phyloP scores from a whole-genome alignment of 192 early-diverging fungal species.

The Dimargaris xerosporica region DNA sequence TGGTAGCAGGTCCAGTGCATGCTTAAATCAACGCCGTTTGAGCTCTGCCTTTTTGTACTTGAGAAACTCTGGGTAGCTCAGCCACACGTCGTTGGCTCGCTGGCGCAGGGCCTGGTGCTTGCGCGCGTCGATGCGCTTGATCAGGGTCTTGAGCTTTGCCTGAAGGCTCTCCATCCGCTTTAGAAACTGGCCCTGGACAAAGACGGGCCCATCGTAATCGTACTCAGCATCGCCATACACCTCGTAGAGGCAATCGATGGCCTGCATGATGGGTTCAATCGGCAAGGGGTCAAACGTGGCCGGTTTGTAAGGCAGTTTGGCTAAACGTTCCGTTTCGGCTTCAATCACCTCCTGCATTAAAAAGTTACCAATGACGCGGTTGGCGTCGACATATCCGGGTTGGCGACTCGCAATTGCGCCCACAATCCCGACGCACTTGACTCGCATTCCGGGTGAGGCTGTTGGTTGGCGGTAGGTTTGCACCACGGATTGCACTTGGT shows the following conservation, averaged over 20 bases:
- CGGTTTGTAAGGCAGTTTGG: neutral
- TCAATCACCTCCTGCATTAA: conserved; percentile 30
- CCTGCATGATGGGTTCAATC: conserved; percentile 41
- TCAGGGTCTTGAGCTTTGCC: conserved; percentile 31
- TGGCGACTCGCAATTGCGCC: conserved; percentile 58
- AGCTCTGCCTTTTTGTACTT: conserved; percentile 73
- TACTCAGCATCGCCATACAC: conserved; percentile 69
- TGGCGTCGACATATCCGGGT: conserved; percentile 30
- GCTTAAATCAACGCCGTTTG: conserved; percentile 13
- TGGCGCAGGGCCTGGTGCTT: conserved; percentile 50
- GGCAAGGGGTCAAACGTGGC: neutral
- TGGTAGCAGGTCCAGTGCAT: too few species aligned
- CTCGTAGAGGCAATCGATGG: conserved; percentile 73
- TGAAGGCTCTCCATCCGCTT: conserved; percentile 35
- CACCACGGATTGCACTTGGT: conserved; percentile 34
- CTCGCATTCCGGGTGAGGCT: conserved; percentile 20
- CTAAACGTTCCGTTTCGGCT: conserved; percentile 12
- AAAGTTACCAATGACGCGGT: conserved; percentile 45
- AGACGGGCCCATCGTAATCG: conserved; percentile 76
- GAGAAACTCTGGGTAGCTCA: conserved; percentile 74
- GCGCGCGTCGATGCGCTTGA: conserved; percentile 53
- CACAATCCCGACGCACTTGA: conserved; percentile 58
- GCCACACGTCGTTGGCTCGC: conserved; percentile 59
- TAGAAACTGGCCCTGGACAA: conserved; percentile 50
- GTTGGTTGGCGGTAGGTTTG: conserved; percentile 17